phyloP scores from a whole-genome alignment of 169 alveolate species.

The Cryptosporidium ubiquitum region DNA sequence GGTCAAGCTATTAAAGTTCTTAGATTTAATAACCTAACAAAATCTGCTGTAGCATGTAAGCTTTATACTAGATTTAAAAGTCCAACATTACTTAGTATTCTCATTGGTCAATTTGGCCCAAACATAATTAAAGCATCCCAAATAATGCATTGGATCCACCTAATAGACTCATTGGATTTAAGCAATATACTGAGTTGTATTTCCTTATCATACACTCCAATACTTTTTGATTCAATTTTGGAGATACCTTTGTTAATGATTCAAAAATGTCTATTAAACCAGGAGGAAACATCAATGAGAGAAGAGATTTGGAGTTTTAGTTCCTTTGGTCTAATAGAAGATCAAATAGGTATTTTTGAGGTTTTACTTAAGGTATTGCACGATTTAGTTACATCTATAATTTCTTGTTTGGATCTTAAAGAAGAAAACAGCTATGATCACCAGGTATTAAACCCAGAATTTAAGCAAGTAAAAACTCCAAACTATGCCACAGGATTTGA shows the following conservation, averaged over 20 bases:
- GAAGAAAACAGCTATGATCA: background rate
- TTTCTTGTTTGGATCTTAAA: background rate
- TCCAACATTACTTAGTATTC: background rate
- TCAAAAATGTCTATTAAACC: slow-evolving; percentile 39
- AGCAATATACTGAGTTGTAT: background rate
- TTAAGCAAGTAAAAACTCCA: background rate
- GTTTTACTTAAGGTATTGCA: background rate
- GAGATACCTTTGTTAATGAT: slow-evolving; percentile 30
- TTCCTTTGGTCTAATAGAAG: slow-evolving; percentile 18
- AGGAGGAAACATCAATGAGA: slow-evolving; percentile 6
- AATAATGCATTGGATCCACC: slow-evolving; percentile 42
- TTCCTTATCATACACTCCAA: slow-evolving; percentile 49
- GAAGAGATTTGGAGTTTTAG: slow-evolving; percentile 47
- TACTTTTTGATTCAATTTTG: slow-evolving; percentile 12
- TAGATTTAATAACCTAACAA: slow-evolving; percentile 7
- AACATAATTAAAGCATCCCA: slow-evolving; percentile 34
- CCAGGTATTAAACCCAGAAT: background rate
- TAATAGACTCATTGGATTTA: slow-evolving; percentile 10
- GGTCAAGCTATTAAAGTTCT: slow-evolving; percentile 39
- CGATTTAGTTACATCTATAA: slow-evolving; percentile 15
- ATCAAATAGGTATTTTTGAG: background rate
- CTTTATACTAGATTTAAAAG: slow-evolving; percentile 18
- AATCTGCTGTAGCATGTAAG: slow-evolving; percentile 37
- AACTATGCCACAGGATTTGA: slow-evolving; percentile 1
- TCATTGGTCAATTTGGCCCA: slow-evolving; percentile 53